Percentiles rank a stretch among this genome's conserved stretches.
These are phyloP conservation scores for Pythium coloratum DNA, from an alignment of 352 stramenopile genomes.

Conservation along the genomic window DNA sequence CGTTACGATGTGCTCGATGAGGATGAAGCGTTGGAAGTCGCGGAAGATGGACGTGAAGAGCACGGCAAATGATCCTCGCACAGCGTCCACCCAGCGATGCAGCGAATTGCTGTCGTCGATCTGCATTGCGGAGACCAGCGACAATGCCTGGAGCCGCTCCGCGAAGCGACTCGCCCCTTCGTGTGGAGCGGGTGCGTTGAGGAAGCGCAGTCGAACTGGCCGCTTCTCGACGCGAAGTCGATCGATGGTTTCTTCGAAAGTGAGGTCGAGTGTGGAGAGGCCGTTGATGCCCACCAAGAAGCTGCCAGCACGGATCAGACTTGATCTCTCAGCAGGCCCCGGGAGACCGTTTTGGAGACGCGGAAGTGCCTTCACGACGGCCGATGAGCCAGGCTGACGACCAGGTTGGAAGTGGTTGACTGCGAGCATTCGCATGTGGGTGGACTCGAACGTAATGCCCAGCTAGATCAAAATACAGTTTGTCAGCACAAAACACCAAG, in stretches of 20 bases:
- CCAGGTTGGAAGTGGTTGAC: conserved; percentile 50
- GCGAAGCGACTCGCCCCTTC: conserved; percentile 62
- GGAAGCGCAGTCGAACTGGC: conserved; percentile 63
- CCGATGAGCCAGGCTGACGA: conserved; percentile 42
- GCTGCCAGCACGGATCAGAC: conserved; percentile 48
- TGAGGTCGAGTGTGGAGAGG: conserved; percentile 56
- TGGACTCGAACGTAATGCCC: conserved; percentile 79
- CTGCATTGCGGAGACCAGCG: conserved; percentile 50
- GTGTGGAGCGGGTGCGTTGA: conserved; percentile 50
- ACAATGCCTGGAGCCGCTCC: conserved; percentile 51
- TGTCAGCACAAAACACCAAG: background rate
- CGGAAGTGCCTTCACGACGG: conserved; percentile 69
- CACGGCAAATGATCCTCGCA: conserved; percentile 56
- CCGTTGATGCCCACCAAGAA: conserved; percentile 76
- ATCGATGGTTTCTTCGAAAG: conserved; percentile 65
- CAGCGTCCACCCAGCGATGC: conserved; percentile 58
- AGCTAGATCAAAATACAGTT: conserved; percentile 36
- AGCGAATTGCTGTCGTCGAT: conserved; percentile 43
- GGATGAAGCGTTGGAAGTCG: conserved; percentile 52
- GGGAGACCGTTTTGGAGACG: conserved; percentile 55
- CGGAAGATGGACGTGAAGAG: conserved; percentile 70
- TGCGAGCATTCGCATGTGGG: conserved; percentile 61
- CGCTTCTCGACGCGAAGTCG: conserved; percentile 44
- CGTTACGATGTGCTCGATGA: conserved; percentile 35
- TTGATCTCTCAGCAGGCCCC: conserved; percentile 62